Evolutionary conservation across 257 asterid genomes (phyloP), one percentile per base, ranked within the genome.

Genomic region (Thymus quinquecostatus): DNA sequence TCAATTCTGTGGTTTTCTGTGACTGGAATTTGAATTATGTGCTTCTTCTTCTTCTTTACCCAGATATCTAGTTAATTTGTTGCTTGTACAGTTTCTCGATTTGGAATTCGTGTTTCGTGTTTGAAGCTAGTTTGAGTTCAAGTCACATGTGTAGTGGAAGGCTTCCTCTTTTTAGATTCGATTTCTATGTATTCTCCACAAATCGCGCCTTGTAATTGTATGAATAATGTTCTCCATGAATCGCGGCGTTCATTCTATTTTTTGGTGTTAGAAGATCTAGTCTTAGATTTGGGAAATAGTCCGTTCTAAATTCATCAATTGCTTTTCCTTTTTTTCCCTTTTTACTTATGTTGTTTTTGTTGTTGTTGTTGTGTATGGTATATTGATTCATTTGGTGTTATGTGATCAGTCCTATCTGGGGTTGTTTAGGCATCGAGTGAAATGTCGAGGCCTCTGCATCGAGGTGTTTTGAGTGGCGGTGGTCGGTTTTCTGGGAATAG

Each of bases 401-500:
- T 44, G 50, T 77, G 74, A 47, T 76, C 75, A 56, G 64, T 77
- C 70, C 66, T 27, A 45, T 48, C 75, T 48, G 85, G 84, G 79
- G 14, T 69, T 77, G 68, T 68, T 68, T 83, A 86, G 96, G 87
- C 70, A 70, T 74, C 74, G 78, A 70, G 72, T 77, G 79, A 72
- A 57, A 95, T 95, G 99, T 75, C 95, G 11, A 90, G 91, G 89
- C 92, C 98, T 78, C 96, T 87, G 74, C 97, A 87, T 66, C 92
- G 98, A 79, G 97, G 98, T 78, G 82, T 83, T 40, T 87, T 82
- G 1, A 84, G 85, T 72, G 95, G 93, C 69, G 91, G 91, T 53
- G 90, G 87, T 59, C 85, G 88, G 63, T 75, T 82, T 56, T 80
- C 85, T 1, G 92, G 84, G 41, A 84, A 80, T 76, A 81, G 70